Evolutionary conservation across 352 stramenopile species (phyloP).

Genomic region (Globisporangium abappressorium): DNA sequence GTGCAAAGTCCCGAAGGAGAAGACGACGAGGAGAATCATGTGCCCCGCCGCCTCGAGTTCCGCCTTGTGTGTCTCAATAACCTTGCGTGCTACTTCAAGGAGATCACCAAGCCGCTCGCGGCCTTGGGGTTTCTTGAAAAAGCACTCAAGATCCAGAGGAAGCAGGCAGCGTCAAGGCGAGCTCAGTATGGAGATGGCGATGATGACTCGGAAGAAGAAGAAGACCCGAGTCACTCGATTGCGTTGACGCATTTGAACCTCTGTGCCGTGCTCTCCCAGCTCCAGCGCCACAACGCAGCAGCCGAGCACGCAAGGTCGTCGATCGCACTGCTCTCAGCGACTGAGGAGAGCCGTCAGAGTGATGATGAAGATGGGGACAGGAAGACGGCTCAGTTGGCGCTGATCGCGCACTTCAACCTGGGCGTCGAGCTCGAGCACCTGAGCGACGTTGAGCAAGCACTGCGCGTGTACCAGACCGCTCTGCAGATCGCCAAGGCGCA

Average conservation of each 20-base stretch:
- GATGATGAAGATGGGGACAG: background rate
- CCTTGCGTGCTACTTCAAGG: conserved; percentile 55
- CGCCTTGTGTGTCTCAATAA: conserved; percentile 66
- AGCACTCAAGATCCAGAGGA: conserved; percentile 44
- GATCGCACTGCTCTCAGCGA: conserved; percentile 26
- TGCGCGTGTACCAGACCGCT: conserved; percentile 22
- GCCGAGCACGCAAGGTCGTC: conserved; percentile 43
- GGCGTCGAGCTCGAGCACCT: conserved; percentile 60
- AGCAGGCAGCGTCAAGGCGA: conserved; percentile 10
- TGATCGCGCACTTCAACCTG: conserved; percentile 59
- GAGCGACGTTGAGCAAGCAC: conserved; percentile 21
- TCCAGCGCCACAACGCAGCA: conserved; percentile 42
- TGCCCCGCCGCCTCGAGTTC: conserved; percentile 29
- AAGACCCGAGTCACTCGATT: conserved; percentile 17
- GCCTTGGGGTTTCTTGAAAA: conserved; percentile 48
- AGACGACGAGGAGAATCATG: conserved; percentile 13
- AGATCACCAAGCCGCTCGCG: conserved; percentile 32
- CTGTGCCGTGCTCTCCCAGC: conserved; percentile 56
- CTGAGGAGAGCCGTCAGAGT: background rate
- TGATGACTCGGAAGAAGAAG: background rate
- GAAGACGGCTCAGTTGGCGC: conserved; percentile 26
- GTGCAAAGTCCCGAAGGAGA: conserved; percentile 2
- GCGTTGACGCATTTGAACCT: conserved; percentile 62
- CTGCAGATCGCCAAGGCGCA: conserved; percentile 21
- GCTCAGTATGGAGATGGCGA: background rate